Percentiles rank a stretch among this genome's conserved stretches.
phyloP scores from a whole-genome alignment of 2,329 filamentous ascomycete genomes.

The Drechmeria coniospora region DNA sequence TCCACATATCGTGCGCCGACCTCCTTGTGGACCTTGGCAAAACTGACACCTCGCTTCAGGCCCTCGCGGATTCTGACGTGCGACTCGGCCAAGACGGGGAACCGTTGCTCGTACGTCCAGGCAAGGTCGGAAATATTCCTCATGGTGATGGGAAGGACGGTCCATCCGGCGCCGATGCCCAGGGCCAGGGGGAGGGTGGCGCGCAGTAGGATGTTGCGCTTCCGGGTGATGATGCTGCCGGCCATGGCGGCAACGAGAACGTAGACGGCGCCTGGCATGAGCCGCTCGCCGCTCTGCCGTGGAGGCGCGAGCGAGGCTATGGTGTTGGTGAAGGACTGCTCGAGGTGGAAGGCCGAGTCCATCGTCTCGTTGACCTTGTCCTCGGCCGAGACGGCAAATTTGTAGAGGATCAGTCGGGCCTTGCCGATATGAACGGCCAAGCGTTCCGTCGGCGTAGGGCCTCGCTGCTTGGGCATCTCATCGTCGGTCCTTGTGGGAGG shows the following conservation, averaged over 20 bases:
- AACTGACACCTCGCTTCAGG: slow-evolving; percentile 53
- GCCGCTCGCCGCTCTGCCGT: slow-evolving; percentile 69
- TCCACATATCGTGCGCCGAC: slow-evolving; percentile 60
- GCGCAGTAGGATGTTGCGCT: slow-evolving; percentile 72
- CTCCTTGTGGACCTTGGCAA: slow-evolving; percentile 59
- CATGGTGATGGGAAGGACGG: slow-evolving; percentile 78
- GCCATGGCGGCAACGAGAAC: slow-evolving; percentile 91
- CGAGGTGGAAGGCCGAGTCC: slow-evolving; percentile 66
- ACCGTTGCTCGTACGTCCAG: slow-evolving; percentile 86
- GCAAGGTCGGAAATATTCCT: slow-evolving; percentile 70
- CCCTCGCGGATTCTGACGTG: slow-evolving; percentile 59
- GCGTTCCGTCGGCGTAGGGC: slow-evolving; percentile 75
- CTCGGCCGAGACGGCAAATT: slow-evolving; percentile 59
- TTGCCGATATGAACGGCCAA: slow-evolving; percentile 69
- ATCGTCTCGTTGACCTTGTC: slow-evolving; percentile 70
- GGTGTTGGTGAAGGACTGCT: slow-evolving; percentile 80
- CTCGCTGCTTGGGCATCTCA: slow-evolving; percentile 20
- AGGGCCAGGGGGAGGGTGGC: slow-evolving; percentile 62
- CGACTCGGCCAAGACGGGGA: slow-evolving; percentile 67
- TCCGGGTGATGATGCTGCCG: slow-evolving; percentile 77
- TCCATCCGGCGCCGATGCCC: slow-evolving; percentile 70
- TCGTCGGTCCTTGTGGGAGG: slow-evolving; percentile 17
- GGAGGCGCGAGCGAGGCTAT: slow-evolving; percentile 77
- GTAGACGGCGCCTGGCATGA: slow-evolving; percentile 83
- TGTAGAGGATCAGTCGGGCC: slow-evolving; percentile 67